Base-by-base conservation (phyloP, 2,329 filamentous ascomycete genomes). In the Aspergillus awamori region DNA sequence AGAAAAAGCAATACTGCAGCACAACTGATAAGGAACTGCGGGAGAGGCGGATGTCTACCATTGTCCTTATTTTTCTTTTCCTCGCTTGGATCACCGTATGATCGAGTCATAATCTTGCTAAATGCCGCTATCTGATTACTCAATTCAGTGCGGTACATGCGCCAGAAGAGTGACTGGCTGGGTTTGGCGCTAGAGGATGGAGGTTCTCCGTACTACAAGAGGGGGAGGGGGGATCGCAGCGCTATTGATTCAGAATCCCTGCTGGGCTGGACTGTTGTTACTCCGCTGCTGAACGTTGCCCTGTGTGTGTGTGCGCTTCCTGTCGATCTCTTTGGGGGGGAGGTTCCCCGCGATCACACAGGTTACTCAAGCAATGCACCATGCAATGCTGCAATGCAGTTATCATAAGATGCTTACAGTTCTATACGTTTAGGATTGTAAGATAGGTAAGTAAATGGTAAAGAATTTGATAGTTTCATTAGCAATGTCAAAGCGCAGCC, bases 401-500 rank as follows among this genome's bases (percentile, higher is more conserved):
- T 15, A 33, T 51, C 47, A 51, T 26, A n/a, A 51, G 43, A 36
- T 45, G 11, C 24, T 20, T 36, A 41, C 24, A 45, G 38, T 39
- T 53, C 43, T 36, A 36, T 30, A 13, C 13, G 17, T 22, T n/a
- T 43, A 45, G 13, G 11, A 20, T 59, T 20, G n/a, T 28, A 17
- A 33, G 24, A n/a, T n/a, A 30, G 36, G 5, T 38, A 8, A 52
- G n/a, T 49, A 39, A 22, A 51, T 39, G 28, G 28, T 28, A 28
- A n/a, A 53, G 43, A 24, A 53, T 57, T 30, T 24, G n/a, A 49
- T 54, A 38, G 53, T 60, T 39, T 60, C 22, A 59, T 62, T 60
- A 58, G 53, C 43, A 59, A 30, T 52, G 59, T 60, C 60, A 61
- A 59, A 62, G 62, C 58, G 58, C 58, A 62, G 38, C 54, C 58